phyloP scores from a whole-genome alignment of 140 eudicot species.

The Flaveria floridana region DNA sequence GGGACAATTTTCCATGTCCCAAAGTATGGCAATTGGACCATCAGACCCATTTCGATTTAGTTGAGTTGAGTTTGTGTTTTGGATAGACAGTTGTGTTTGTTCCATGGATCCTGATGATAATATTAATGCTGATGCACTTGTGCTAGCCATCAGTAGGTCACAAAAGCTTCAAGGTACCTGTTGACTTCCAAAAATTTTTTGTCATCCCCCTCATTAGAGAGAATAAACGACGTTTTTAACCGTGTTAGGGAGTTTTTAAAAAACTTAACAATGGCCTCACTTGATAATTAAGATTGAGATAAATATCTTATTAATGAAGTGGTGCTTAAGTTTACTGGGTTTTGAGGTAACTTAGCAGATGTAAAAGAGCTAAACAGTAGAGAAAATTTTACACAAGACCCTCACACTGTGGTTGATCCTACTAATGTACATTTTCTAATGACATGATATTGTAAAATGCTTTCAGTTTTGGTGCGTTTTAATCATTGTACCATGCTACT shows the following conservation, averaged over 20 bases:
- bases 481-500: neutral
- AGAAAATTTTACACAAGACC: neutral
- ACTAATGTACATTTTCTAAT: neutral
- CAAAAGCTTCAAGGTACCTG: conserved; percentile 34
- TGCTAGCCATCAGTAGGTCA: conserved; percentile 42
- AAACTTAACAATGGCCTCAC: neutral
- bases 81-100: conserved; percentile 37
- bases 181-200: conserved; percentile 8
- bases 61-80: conserved; percentile 39
- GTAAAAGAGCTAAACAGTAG: neutral
- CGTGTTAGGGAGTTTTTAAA: neutral
- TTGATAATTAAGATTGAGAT: neutral
- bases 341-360: neutral
- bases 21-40: conserved; percentile 80
- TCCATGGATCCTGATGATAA: conserved; percentile 47
- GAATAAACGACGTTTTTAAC: neutral
- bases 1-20: conserved; percentile 99
- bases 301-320: neutral
- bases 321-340: neutral
- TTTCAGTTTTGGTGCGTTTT: neutral
- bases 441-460: neutral
- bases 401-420: neutral
- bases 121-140: conserved; percentile 40
- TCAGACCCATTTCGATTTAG: conserved; percentile 38
- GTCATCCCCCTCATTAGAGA: conserved; percentile 17